These are phyloP conservation scores for Phytophthora sp. DNA, from an alignment of 352 stramenopile species.

Conservation along the genomic window DNA sequence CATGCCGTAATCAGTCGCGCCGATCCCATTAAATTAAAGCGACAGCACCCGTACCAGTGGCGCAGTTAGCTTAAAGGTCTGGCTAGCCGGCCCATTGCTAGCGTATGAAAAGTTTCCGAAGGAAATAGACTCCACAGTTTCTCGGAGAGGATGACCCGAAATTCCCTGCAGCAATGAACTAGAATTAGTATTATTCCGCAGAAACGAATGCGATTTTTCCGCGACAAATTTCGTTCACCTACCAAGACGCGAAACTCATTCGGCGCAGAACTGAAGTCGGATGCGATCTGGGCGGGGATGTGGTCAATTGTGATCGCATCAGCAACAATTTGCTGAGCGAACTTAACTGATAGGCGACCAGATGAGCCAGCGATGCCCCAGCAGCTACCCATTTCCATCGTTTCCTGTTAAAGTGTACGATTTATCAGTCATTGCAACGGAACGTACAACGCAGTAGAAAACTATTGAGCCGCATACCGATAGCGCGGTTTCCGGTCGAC, in stretches of 20 bases:
- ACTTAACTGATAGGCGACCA: conserved; percentile 79
- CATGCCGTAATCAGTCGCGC: conserved; percentile 9
- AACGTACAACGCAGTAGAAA: neutral
- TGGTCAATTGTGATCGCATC: conserved; percentile 83
- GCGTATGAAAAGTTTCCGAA: conserved; percentile 83
- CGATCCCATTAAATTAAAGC: neutral
- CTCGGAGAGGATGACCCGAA: conserved; percentile 41
- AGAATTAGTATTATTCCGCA: conserved; percentile 5
- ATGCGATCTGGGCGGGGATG: conserved; percentile 70
- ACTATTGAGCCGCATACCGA: conserved; percentile 67
- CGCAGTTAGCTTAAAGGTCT: conserved; percentile 71
- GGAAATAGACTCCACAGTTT: conserved; percentile 55
- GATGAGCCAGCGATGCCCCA: conserved; percentile 66
- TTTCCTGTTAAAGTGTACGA: conserved; percentile 51
- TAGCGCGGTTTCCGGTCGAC: conserved; percentile 74
- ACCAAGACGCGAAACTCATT: conserved; percentile 72
- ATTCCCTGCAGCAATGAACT: conserved; percentile 45
- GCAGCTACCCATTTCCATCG: conserved; percentile 86
- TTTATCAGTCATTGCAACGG: conserved; percentile 5
- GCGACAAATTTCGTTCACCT: conserved; percentile 4
- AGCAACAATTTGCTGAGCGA: conserved; percentile 66
- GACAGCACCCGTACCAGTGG: conserved; percentile 41
- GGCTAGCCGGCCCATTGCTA: conserved; percentile 52
- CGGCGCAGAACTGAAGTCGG: conserved; percentile 74
- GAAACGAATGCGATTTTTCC: neutral